A percentile compares a stretch with the other conserved stretches of the same genome.
phyloP scores from a whole-genome alignment of 169 alveolate genomes.

The Plasmodium cynomolgi region DNA sequence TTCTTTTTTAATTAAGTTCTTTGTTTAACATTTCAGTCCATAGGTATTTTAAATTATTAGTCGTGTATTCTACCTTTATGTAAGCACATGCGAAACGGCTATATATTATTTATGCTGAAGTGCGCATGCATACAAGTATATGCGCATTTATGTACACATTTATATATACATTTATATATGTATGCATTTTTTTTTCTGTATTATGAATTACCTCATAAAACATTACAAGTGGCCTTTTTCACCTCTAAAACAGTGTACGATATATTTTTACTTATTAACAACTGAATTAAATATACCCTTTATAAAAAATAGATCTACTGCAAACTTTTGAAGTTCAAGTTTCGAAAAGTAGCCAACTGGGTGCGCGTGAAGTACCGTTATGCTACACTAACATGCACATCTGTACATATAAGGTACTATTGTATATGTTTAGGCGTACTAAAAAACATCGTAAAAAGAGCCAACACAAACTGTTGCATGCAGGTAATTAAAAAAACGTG shows the following conservation, averaged over 20 bases:
- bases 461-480: background rate
- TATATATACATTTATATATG: background rate
- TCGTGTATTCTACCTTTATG: constrained; percentile 26
- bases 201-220: constrained; percentile 21
- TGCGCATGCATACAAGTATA: background rate
- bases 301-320: constrained; percentile 5
- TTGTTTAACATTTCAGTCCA: constrained; percentile 42
- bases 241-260: constrained; percentile 20
- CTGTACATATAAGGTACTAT: background rate
- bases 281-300: background rate
- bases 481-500: background rate
- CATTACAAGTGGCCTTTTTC: background rate
- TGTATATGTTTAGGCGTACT: background rate
- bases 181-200: constrained; percentile 61
- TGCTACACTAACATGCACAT: background rate
- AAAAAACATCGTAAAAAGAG: background rate
- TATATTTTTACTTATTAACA: constrained; percentile 16
- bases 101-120: constrained; percentile 32
- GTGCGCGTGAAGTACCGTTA: background rate
- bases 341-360: background rate
- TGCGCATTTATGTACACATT: constrained; percentile 8
- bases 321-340: background rate
- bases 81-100: constrained; percentile 17
- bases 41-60: constrained; percentile 35
- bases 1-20: constrained; percentile 11